phyloP scores from a whole-genome alignment of 2,329 filamentous ascomycete genomes.

The Sporothrix pseudoabietina region DNA sequence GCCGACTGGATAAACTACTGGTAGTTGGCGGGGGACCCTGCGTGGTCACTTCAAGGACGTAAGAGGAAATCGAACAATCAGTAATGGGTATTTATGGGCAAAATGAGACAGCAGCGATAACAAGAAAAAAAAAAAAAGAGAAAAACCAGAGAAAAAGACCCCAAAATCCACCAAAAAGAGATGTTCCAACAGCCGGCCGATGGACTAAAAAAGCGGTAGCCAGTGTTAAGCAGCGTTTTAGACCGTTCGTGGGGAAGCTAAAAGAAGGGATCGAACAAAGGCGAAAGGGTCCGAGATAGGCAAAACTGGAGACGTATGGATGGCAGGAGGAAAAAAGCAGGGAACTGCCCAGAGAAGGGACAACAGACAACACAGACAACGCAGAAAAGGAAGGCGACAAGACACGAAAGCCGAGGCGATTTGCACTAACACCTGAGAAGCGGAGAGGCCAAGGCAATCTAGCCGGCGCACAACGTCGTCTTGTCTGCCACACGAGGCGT shows the following conservation, averaged over 20 bases:
- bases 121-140: neutral
- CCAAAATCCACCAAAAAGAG: constrained; percentile 1
- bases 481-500: neutral
- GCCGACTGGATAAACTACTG: neutral
- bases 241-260: constrained; percentile 21
- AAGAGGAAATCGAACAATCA: constrained; percentile 28
- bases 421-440: neutral
- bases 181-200: constrained; percentile 9
- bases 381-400: neutral
- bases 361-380: neutral
- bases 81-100: constrained; percentile 18
- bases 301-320: neutral
- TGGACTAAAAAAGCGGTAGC: neutral
- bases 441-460: neutral
- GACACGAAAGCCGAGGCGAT: neutral
- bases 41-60: constrained; percentile 16
- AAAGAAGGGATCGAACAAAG: constrained; percentile 13
- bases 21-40: neutral
- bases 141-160: neutral
- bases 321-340: neutral
- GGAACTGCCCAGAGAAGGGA: neutral
- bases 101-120: neutral
- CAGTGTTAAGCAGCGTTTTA: neutral
- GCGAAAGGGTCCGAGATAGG: constrained; percentile 30
- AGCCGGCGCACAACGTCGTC: neutral